Percentiles rank a stretch among this genome's conserved stretches.
Conservation (phyloP, 768 basidiomycete species). For the Boletus fagicola region DNA sequence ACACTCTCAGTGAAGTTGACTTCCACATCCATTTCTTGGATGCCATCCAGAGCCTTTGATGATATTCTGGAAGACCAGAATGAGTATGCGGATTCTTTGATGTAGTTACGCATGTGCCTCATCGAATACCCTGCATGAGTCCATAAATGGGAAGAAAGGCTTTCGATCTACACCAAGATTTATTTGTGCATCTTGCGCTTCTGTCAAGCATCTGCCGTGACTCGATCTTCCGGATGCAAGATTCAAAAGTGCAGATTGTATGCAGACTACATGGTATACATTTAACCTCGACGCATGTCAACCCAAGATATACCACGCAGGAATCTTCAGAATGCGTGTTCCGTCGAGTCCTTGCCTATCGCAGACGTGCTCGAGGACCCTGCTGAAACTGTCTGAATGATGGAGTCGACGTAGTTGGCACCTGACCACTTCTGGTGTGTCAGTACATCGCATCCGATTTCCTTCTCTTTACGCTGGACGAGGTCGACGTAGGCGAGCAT, state of each 20-base stretch:
- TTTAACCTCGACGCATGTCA: conserved; percentile 4
- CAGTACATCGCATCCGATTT: conserved; percentile 83
- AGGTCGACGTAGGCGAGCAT: conserved; percentile 93
- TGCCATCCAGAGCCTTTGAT: not conserved
- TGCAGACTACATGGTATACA: conserved; percentile 1
- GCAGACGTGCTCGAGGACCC: conserved; percentile 88
- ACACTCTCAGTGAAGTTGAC: conserved; percentile 9
- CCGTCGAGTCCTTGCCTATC: conserved; percentile 84
- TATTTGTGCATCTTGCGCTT: conserved; percentile 6
- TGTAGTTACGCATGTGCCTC: not conserved
- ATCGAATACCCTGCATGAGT: not conserved
- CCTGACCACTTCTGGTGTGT: conserved; percentile 98
- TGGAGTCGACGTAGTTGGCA: conserved; percentile 86
- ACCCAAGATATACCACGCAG: not conserved
- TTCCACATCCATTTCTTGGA: not conserved
- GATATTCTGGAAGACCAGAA: not conserved
- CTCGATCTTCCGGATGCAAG: conserved; percentile 4
- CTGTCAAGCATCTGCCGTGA: conserved; percentile 1
- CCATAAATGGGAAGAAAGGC: not conserved
- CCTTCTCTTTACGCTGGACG: conserved; percentile 85
- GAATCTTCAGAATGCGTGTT: conserved; percentile 65
- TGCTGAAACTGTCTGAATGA: conserved; percentile 78
- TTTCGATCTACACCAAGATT: conserved; percentile 18
- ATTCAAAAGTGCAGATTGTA: not conserved
- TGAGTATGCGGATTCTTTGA: conserved; percentile 4